Base-by-base conservation (phyloP, 2,329 filamentous ascomycete species). In the Fusarium secorum region DNA sequence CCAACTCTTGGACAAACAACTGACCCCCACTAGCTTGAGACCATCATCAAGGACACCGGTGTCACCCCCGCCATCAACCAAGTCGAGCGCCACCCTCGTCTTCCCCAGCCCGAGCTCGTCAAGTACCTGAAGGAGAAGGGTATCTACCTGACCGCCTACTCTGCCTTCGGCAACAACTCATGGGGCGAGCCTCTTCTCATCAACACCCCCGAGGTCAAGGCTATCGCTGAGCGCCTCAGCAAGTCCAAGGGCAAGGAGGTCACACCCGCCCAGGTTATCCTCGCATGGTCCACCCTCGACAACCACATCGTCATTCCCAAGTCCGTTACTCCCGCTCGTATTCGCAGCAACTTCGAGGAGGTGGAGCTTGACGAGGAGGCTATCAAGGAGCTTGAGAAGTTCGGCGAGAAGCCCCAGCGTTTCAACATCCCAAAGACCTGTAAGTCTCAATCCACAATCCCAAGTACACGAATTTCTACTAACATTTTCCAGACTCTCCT, bases 271-370 rank as follows among this genome's bases (percentile, higher is more conserved):
- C 83, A 85, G 74, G 81, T 84, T 68, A 76, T 85, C 84, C 79
- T 89, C 81, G 78, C 90, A 83, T 90, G 89, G 88, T 79, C 83
- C 83, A 78, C 85, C 81, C 74, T 85, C 46, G 80, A 88, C 73
- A 90, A 89, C 59, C 90, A 90, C 81, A 88, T 85, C 73, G 91
- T 94, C 73, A 93, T 94, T 74, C 92, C 92, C 76, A 94, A 94
- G 85, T 90, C 87, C 24, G 90, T 93, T 70, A 93, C 87, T 61
- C 85, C 88, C 53, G 84, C 84, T 36, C 87, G 92, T 63, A 94
- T 94, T 73, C 83, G 87, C 75, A 86, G 84, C 76, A 94, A 94
- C 85, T 93, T 90, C 77, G 83, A 90, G 81, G 86, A 92, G 79
- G 85, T 90, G 53, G 86, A 92, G 76, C 82, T 93, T 64, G 81